A percentile compares a stretch with the other conserved stretches of the same genome.
Evolutionary conservation across 129 eudicot genomes (phyloP).

Genomic region (Lonicera japonica): DNA sequence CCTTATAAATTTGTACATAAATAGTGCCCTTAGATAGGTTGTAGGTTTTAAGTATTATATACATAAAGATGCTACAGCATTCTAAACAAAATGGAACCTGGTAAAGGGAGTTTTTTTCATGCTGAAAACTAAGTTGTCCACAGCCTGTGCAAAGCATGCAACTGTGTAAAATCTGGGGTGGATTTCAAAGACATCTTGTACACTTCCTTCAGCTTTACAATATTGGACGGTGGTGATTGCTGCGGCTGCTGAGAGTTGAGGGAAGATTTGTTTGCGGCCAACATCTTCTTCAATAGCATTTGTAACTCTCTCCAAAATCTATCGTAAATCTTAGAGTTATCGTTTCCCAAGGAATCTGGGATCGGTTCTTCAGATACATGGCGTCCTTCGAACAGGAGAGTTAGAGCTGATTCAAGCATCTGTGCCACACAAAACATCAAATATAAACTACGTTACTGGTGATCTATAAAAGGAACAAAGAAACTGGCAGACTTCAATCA

Average conservation of each 20-base stretch:
- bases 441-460: too few relatives aligned
- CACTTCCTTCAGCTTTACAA: conserved; percentile 63
- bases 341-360: conserved; percentile 20
- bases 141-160: conserved; percentile 57
- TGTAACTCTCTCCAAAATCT: conserved; percentile 82
- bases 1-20: too few relatives aligned
- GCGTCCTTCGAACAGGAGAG: conserved; percentile 76
- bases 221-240: conserved; percentile 28
- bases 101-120: background rate
- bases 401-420: conserved; percentile 73
- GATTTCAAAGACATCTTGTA: conserved; percentile 80
- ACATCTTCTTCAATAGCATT: conserved; percentile 62
- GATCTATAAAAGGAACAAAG: too few relatives aligned
- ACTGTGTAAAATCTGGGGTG: conserved; percentile 47
- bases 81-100: background rate
- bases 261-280: conserved; percentile 41
- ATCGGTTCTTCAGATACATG: conserved; percentile 32
- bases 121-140: conserved; percentile 35
- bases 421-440: conserved; percentile 14
- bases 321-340: conserved; percentile 30
- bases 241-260: conserved; percentile 42
- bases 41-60: background rate
- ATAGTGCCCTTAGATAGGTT: background rate
- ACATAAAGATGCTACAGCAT: background rate
- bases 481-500: too few relatives aligned